Percentiles rank a stretch among this genome's conserved stretches.
Conservation (phyloP, 2,329 filamentous ascomycete species). For the Xylariaceae sp. region DNA sequence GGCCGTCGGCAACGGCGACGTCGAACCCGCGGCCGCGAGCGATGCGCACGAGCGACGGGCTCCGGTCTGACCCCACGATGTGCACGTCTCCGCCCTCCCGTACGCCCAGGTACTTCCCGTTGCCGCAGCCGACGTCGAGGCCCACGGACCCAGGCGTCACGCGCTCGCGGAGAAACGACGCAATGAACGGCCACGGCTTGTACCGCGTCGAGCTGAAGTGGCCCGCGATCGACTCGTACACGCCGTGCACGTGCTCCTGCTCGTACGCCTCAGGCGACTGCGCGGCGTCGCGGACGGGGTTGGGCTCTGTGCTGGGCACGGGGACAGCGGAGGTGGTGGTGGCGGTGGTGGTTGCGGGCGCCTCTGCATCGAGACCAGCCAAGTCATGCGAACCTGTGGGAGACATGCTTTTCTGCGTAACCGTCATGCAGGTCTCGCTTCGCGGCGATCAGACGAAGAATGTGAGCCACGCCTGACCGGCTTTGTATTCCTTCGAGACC, state of each 20-base stretch:
- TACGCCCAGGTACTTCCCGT: slow-evolving; percentile 88
- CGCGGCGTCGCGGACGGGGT: slow-evolving; percentile 16
- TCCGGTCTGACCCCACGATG: slow-evolving; percentile 83
- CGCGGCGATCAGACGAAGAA: neutral
- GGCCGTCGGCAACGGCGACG: slow-evolving; percentile 73
- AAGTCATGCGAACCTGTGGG: slow-evolving; percentile 25
- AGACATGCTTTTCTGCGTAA: slow-evolving; percentile 12
- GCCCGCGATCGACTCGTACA: slow-evolving; percentile 83
- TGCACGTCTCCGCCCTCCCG: slow-evolving; percentile 62
- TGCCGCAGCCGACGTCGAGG: slow-evolving; percentile 90
- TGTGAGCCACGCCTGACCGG: neutral
- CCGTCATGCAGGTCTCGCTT: slow-evolving; percentile 5
- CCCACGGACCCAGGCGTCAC: slow-evolving; percentile 66
- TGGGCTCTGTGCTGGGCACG: neutral
- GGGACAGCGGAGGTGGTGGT: neutral
- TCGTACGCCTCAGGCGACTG: slow-evolving; percentile 60
- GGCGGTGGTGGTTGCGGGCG: neutral
- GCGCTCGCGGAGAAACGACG: slow-evolving; percentile 66
- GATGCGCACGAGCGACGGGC: slow-evolving; percentile 51
- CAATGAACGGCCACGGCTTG: slow-evolving; percentile 89
- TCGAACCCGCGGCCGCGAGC: slow-evolving; percentile 41
- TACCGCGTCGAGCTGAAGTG: slow-evolving; percentile 79
- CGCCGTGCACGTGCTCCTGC: slow-evolving; percentile 78
- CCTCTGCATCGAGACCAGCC: slow-evolving; percentile 13
- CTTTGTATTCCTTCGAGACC: neutral